Evolutionary conservation across 2,329 filamentous ascomycete genomes (phyloP).

Genomic region (Trichoderma asperellum): DNA sequence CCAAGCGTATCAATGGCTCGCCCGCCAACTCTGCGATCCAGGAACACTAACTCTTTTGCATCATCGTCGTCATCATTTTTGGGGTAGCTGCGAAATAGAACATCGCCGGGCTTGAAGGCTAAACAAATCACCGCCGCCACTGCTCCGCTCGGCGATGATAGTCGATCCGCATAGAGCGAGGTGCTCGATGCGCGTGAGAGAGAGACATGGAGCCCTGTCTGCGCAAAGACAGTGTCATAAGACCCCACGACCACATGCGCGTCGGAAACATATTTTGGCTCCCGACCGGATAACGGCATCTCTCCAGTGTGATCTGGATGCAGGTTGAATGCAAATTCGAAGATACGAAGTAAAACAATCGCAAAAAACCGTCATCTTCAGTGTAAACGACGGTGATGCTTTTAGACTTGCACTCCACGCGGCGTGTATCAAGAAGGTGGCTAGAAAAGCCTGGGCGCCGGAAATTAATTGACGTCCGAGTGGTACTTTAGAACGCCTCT

Average conservation of each 20-base stretch:
- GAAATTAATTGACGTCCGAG: not conserved
- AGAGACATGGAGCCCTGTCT: conserved; percentile 7
- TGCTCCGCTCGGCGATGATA: not conserved
- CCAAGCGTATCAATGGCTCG: not conserved
- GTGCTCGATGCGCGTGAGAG: not conserved
- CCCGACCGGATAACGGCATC: conserved; percentile 20
- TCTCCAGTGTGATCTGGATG: not conserved
- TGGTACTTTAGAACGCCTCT: not conserved
- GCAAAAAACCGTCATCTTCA: not conserved
- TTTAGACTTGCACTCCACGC: not conserved
- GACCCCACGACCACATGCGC: conserved; percentile 3
- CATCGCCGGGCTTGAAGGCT: not conserved
- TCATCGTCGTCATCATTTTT: not conserved
- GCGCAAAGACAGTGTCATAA: not conserved
- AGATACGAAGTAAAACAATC: not conserved
- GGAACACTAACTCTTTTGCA: conserved; percentile 3
- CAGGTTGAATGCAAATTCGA: not conserved
- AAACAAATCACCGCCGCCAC: not conserved
- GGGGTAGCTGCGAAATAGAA: not conserved
- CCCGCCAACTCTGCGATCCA: not conserved
- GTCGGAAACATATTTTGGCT: conserved; percentile 12
- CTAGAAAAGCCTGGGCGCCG: not conserved
- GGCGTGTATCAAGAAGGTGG: not conserved
- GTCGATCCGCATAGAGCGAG: not conserved
- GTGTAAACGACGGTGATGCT: not conserved